Evolutionary conservation across 371 early-diverging fungal species (phyloP).

Genomic region (Circinella umbellata): DNA sequence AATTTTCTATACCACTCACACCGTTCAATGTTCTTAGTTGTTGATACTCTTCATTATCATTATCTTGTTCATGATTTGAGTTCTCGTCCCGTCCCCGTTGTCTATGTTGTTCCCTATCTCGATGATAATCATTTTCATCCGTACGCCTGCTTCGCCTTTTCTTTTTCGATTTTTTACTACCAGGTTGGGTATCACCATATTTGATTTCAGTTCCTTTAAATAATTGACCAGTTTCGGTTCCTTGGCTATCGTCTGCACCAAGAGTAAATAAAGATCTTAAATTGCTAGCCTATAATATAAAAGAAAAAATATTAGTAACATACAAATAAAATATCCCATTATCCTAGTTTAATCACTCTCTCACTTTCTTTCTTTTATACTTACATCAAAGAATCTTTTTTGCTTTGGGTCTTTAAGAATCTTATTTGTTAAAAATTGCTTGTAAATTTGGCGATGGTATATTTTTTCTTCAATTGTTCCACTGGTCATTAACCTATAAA

Average conservation of each 20-base stretch:
- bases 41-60: constrained; percentile 32
- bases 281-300: constrained; percentile 59
- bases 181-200: constrained; percentile 17
- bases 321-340: neutral
- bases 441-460: constrained; percentile 97
- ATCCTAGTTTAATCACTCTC: neutral
- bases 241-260: constrained; percentile 58
- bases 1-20: constrained; percentile 61
- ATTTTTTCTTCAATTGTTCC: constrained; percentile 99
- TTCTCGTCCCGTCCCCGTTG: no score
- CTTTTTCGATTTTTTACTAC: constrained; percentile 30
- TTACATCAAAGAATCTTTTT: constrained; percentile 84
- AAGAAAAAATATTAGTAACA: neutral
- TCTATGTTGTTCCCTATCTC: neutral
- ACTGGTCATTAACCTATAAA: constrained; percentile 97
- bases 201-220: constrained; percentile 69
- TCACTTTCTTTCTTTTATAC: neutral
- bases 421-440: constrained; percentile 95
- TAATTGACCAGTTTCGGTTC: constrained; percentile 74
- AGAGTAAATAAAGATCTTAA: constrained; percentile 87
- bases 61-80: neutral
- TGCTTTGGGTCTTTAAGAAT: constrained; percentile 94
- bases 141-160: constrained; percentile 24
- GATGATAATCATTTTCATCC: neutral
- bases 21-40: constrained; percentile 52